Base-by-base conservation (phyloP, 2,329 filamentous ascomycete species). In the Hymenoscyphus fructigenus region DNA sequence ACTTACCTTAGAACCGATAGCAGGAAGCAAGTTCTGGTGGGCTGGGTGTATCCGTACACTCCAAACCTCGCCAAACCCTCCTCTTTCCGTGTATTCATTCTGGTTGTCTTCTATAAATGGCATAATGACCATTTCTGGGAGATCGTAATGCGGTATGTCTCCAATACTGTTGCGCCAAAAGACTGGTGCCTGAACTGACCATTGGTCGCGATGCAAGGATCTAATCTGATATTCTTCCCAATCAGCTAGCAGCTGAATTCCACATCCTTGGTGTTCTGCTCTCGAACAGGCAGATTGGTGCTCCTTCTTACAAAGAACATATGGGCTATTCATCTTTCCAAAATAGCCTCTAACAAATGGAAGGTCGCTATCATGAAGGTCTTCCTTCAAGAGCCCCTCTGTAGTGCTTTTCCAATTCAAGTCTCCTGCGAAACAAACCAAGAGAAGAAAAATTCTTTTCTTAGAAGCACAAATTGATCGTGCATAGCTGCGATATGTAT, bases 21-120 rank as follows among this genome's bases (percentile, higher is more conserved):
- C 20, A 32, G 20, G 3, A 9, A 28, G n/a, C 10, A 60, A 2
- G 7, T 61, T 53, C 14, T 65, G 63, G 20, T 65, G 63, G 1
- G 53, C 59, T 20, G 2, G 17, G 36, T 61, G 55, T 4, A 65
- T 62, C 7, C 23, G 53, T 9, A 65, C 53, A 15, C 17, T 17
- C 63, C 63, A 65, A 5, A 65, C 63, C n/a, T 65, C 23, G 26
- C 63, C 60, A 38, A 55, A 65, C 9, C 63, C 63, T 5, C 63
- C 63, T 7, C 10, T 5, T 38, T 14, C 29, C 3, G 6, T 20
- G 1, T 4, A 1, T 4, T 47, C 17, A 1, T 38, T 26, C 9
- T 58, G 14, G 14, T 61, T n/a, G 15, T 62, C 41, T 10, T 61
- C 32, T 15, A 62, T 59, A 23, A 62, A 65, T 3, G 63, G 63